Evolutionary conservation across 768 basidiomycete species (phyloP).

Genomic region (Leccinum boreale): DNA sequence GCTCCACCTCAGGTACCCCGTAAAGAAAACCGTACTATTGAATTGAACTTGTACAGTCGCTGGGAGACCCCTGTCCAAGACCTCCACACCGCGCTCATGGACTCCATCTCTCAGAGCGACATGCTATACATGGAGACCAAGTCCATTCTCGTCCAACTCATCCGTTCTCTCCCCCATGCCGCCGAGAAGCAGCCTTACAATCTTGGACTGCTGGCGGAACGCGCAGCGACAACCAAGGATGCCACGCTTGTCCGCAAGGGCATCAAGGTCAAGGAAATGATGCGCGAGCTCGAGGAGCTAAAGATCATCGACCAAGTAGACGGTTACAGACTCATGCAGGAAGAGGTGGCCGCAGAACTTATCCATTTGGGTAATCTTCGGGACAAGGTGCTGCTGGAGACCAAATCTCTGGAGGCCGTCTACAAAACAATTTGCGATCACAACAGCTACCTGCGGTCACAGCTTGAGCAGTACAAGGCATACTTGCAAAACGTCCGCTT

Average conservation of each 20-base stretch:
- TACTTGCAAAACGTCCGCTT: conserved; percentile 96
- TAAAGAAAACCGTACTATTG: conserved; percentile 94
- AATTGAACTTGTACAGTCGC: conserved; percentile 89
- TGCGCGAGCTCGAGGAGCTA: conserved; percentile 90
- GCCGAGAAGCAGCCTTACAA: conserved; percentile 88
- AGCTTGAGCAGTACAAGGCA: conserved; percentile 99
- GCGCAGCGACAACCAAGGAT: conserved; percentile 96
- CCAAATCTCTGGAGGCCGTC: conserved; percentile 89
- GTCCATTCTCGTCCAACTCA: conserved; percentile 96
- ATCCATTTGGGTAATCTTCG: conserved; percentile 94
- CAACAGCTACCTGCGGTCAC: conserved; percentile 93
- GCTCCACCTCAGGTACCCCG: conserved; percentile 95
- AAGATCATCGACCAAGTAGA: conserved; percentile 81
- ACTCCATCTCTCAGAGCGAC: conserved; percentile 94
- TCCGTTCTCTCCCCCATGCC: conserved; percentile 87
- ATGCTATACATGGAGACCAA: conserved; percentile 99
- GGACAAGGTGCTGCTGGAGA: conserved; percentile 93
- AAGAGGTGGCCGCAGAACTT: conserved; percentile 94
- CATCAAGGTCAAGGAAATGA: conserved; percentile 99
- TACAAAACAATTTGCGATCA: conserved; percentile 99
- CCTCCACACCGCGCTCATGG: conserved; percentile 94
- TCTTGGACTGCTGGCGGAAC: conserved; percentile 84
- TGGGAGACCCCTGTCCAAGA: conserved; percentile 99
- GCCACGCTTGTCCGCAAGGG: conserved; percentile 93
- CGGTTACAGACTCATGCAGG: conserved; percentile 93